Percentiles rank a stretch among this genome's conserved stretches.
Conservation (phyloP, 805 yeast genomes). For the Lipomyces spencermartinsiae region DNA sequence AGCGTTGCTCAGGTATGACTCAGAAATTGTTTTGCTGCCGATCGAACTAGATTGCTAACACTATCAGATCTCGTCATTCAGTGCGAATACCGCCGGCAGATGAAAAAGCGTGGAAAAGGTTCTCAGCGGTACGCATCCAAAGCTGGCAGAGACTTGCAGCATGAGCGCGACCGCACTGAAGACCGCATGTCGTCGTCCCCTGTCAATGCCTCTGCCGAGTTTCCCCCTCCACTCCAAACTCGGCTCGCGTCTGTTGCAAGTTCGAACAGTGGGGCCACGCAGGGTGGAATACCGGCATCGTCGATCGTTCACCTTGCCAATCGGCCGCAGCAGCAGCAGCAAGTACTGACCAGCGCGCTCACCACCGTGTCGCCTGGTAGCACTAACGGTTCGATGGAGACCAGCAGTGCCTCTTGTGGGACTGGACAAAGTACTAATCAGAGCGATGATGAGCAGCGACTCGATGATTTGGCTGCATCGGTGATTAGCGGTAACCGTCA, state of each 20-base stretch:
- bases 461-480: not conserved
- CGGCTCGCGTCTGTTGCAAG: not conserved
- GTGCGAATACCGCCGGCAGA: conserved; percentile 54
- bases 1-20: conserved; percentile 48
- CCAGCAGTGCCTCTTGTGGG: not conserved
- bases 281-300: not conserved
- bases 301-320: not conserved
- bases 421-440: not conserved
- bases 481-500: not conserved
- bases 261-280: not conserved
- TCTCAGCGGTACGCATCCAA: conserved; percentile 36
- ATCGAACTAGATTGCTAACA: not conserved
- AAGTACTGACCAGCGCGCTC: not conserved
- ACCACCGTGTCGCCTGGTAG: not conserved
- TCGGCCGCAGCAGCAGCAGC: not conserved
- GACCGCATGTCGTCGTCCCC: not conserved
- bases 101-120: conserved; percentile 57
- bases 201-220: conserved; percentile 11
- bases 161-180: not conserved
- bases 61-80: conserved; percentile 18
- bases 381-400: not conserved
- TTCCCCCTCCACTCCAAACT: not conserved
- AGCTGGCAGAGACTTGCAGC: conserved; percentile 13
- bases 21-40: not conserved
- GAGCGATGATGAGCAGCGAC: not conserved